These are phyloP conservation scores for Gracilaria vermiculophylla DNA, from an alignment of 23 red algal genomes.

Conservation along the genomic window DNA sequence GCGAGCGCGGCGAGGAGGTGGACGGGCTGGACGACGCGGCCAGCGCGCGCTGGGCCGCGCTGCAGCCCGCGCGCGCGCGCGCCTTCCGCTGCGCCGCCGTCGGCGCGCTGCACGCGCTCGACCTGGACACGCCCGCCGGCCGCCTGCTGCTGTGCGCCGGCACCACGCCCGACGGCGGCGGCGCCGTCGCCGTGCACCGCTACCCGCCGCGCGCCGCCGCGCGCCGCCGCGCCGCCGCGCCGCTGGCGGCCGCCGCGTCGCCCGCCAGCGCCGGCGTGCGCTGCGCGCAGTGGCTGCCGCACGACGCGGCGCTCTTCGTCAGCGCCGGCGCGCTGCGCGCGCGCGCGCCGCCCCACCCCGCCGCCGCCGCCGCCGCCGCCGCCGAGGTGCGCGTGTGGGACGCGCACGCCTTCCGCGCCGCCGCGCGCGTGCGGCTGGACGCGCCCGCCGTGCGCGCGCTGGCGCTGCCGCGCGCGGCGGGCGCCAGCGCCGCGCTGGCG, in stretches of 20 bases:
- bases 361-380: neutral
- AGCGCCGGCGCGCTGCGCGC: slow-evolving; percentile 10
- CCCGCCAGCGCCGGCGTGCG: neutral
- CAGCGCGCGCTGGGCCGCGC: slow-evolving; percentile 1
- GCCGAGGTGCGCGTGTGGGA: slow-evolving; percentile 40
- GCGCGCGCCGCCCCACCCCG: slow-evolving; percentile 11
- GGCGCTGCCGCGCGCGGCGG: slow-evolving; percentile 8
- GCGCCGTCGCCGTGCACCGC: neutral
- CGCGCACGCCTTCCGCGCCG: slow-evolving; percentile 4
- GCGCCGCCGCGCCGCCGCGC: neutral
- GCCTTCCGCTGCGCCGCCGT: neutral
- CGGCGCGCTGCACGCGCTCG: neutral
- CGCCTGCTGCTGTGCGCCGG: neutral
- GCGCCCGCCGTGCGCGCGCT: neutral
- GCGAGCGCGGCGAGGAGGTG: slow-evolving; percentile 26
- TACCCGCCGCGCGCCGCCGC: neutral
- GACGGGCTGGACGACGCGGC: neutral
- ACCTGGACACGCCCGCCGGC: slow-evolving; percentile 19
- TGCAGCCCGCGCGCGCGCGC: neutral
- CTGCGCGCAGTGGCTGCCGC: slow-evolving; percentile 34
- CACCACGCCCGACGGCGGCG: neutral
- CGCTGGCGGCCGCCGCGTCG: neutral
- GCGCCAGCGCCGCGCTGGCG: neutral
- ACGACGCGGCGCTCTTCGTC: slow-evolving; percentile 44
- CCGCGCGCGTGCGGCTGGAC: neutral